Percentiles rank a stretch among this genome's conserved stretches.
These are phyloP conservation scores for Colletotrichum melonis DNA, from an alignment of 2,329 filamentous ascomycete genomes.

Conservation along the genomic window DNA sequence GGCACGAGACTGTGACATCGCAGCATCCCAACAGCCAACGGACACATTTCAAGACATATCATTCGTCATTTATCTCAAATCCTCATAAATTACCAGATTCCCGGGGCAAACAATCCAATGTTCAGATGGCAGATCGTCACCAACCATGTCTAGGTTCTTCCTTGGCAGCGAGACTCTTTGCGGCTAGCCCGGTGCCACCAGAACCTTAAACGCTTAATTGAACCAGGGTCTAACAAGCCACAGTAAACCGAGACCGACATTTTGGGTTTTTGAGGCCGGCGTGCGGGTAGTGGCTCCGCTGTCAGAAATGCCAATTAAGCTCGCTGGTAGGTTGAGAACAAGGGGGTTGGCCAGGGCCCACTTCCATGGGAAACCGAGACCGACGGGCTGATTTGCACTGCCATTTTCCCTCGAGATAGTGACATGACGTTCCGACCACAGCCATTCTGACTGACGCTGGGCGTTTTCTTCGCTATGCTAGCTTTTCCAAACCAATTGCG, in stretches of 20 bases:
- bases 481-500: neutral
- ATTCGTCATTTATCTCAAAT: neutral
- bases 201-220: slow-evolving; percentile 5
- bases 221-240: neutral
- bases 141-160: neutral
- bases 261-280: neutral
- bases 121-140: neutral
- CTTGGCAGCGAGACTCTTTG: neutral
- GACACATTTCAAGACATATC: no score
- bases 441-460: neutral
- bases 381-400: slow-evolving; percentile 6
- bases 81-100: neutral
- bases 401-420: neutral
- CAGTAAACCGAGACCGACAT: neutral
- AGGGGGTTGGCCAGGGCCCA: neutral
- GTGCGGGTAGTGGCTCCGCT: neutral
- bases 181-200: neutral
- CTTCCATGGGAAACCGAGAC: slow-evolving; percentile 5
- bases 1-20: neutral
- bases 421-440: neutral
- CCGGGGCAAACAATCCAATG: neutral
- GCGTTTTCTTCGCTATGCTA: neutral
- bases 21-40: neutral
- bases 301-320: neutral
- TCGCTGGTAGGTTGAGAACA: no score